Conservation (phyloP, 805 yeast genomes). For the Kodamaea hsintzibuensis region DNA sequence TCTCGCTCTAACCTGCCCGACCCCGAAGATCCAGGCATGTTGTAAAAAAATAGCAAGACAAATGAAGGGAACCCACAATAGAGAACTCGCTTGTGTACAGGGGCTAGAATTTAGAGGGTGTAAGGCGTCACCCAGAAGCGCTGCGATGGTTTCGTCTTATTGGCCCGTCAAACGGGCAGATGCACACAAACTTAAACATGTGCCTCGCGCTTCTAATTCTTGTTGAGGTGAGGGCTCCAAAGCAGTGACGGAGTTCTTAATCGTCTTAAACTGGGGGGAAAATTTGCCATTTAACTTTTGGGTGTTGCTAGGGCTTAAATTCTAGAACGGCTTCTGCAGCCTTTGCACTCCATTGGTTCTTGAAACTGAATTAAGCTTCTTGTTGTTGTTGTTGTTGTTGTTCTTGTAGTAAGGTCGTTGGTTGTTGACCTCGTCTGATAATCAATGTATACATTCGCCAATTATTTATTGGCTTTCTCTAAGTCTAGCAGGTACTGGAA, state of each 20-base stretch:
- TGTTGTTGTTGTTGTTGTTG: too few relatives aligned
- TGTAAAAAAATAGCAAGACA: too few relatives aligned
- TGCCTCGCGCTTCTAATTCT: neutral
- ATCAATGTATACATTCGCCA: too few relatives aligned
- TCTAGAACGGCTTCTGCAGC: neutral
- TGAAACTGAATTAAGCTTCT: neutral
- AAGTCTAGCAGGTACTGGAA: too few relatives aligned
- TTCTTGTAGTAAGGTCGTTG: neutral
- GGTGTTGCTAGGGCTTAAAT: neutral
- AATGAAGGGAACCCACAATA: too few relatives aligned
- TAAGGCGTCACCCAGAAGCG: slow-evolving; percentile 2
- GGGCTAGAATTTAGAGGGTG: neutral
- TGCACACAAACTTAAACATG: neutral
- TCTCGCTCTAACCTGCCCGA: neutral
- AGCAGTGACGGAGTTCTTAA: neutral
- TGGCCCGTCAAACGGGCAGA: slow-evolving; percentile 4
- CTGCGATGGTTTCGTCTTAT: slow-evolving; percentile 3
- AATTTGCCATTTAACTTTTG: neutral
- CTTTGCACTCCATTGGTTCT: neutral
- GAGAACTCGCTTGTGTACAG: neutral
- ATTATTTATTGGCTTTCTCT: too few relatives aligned
- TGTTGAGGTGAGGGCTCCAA: neutral
- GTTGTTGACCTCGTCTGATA: too few relatives aligned
- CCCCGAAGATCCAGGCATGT: too few relatives aligned
- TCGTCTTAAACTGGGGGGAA: neutral